These are phyloP conservation scores for Hymenoscyphus salicellus DNA, from an alignment of 2,329 filamentous ascomycete species.

Conservation along the genomic window DNA sequence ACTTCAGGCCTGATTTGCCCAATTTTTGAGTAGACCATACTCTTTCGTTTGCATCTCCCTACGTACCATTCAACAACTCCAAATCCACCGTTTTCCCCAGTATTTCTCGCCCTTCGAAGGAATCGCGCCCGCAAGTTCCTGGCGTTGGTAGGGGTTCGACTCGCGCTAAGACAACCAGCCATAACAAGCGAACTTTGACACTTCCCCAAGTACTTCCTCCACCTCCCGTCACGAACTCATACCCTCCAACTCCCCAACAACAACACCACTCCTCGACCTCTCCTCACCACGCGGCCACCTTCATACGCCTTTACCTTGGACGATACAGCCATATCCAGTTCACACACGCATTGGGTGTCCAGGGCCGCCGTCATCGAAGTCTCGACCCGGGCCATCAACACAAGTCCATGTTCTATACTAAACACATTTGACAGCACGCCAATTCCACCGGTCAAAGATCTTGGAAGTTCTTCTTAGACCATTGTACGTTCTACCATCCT, in stretches of 20 bases:
- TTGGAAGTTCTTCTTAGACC: slow-evolving; percentile 14
- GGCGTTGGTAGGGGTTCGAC: slow-evolving; percentile 9
- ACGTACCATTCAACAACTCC: neutral
- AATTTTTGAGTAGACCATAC: slow-evolving; percentile 4
- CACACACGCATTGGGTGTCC: slow-evolving; percentile 22
- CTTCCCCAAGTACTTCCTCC: slow-evolving; percentile 25
- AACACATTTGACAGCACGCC: slow-evolving; percentile 13
- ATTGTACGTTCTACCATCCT: slow-evolving; percentile 26
- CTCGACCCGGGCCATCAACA: slow-evolving; percentile 20
- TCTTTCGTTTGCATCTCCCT: neutral
- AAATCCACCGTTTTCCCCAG: neutral
- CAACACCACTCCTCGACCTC: slow-evolving; percentile 37
- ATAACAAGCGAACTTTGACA: slow-evolving; percentile 25
- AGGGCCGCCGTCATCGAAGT: slow-evolving; percentile 14
- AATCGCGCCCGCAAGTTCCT: slow-evolving; percentile 22
- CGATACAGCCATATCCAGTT: slow-evolving; percentile 16
- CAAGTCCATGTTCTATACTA: slow-evolving; percentile 28
- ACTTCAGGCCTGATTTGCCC: slow-evolving; percentile 6
- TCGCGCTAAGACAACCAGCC: slow-evolving; percentile 24
- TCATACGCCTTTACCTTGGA: slow-evolving; percentile 16
- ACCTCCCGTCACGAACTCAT: slow-evolving; percentile 26
- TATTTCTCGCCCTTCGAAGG: slow-evolving; percentile 11
- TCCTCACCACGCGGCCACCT: slow-evolving; percentile 34
- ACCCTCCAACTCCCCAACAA: slow-evolving; percentile 21
- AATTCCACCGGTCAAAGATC: slow-evolving; percentile 16